Percentiles rank a stretch among this genome's conserved stretches.
Conservation (phyloP, 148 eudicot species). For the Silene uniflora region DNA sequence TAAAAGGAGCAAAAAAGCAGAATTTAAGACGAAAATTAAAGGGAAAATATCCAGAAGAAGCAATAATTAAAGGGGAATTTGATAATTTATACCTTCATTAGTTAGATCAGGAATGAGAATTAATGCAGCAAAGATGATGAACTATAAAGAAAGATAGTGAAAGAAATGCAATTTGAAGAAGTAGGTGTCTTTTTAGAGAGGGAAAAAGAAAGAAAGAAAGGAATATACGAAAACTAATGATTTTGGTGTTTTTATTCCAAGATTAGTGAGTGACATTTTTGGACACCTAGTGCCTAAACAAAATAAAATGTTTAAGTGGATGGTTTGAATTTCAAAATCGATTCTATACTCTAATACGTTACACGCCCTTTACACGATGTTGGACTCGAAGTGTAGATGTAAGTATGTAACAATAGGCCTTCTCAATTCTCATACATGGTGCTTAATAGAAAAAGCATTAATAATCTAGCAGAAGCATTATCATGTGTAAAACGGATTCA, state of each 20-base stretch:
- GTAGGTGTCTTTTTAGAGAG: constrained; percentile 12
- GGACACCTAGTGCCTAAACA: background rate
- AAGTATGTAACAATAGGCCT: too few species aligned
- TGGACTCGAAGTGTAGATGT: too few species aligned
- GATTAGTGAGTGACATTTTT: constrained; percentile 22
- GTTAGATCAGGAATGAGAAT: background rate
- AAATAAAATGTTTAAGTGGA: too few species aligned
- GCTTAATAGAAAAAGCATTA: too few species aligned
- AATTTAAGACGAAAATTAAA: background rate
- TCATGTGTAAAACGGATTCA: too few species aligned
- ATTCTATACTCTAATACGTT: too few species aligned
- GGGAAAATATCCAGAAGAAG: constrained; percentile 3
- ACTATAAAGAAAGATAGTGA: background rate
- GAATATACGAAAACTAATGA: constrained; percentile 23
- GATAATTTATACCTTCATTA: constrained; percentile 32
- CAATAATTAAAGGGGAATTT: background rate
- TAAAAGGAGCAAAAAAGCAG: too few species aligned
- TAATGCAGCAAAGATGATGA: constrained; percentile 2
- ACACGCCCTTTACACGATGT: too few species aligned
- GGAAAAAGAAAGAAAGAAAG: constrained; percentile 1
- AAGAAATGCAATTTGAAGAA: background rate
- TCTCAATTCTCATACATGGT: too few species aligned
- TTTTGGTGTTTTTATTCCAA: constrained; percentile 8
- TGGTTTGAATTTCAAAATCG: too few species aligned
- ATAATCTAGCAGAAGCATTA: too few species aligned